Evolutionary conservation across 352 stramenopile genomes (phyloP), one percentile per base, ranked within the genome.

Genomic region (Thraustochytrium striatum): DNA sequence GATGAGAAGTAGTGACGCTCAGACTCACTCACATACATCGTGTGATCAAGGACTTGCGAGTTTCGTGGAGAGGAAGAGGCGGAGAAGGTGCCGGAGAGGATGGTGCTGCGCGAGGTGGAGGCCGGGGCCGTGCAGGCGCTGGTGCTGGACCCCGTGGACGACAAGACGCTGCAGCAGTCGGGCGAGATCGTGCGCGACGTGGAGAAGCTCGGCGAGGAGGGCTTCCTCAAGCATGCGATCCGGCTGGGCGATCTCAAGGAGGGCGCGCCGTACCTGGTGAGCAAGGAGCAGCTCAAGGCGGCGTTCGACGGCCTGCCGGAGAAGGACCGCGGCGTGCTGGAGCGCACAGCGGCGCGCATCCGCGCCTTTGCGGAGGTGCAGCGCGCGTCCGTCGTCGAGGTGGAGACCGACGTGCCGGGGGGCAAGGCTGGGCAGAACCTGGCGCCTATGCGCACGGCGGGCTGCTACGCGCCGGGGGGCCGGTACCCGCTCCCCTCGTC

Each of bases 401-500:
- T 97, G 72, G 85, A 95, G 85, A 90, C 97, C 69, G 84, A 89
- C 82, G 98, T 98, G 87, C 93, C 95, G 2, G 95, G 95, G 57
- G 95, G 95, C 30, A 90, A 93, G 73, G 95, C 94, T 5, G 96
- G 95, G 25, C 96, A 99, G 73, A 92, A 86, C 16, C 86, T 96
- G 38, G 88, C 85, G 78, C 85, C 90, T 89, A 93, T 96, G 72
- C 86, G 75, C 69, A 86, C 90, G 0, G 96, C 95, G 3, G 95
- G 96, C 57, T 99, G 95, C 85, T 99, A 99, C 84, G 96, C 95
- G 1, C 96, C 96, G 2, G 96, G 96, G 52, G 96, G 96, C 41
- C 89, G 95, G 3, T 99, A 99, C 86, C 95, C 95, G 11, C 85
- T 99, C 30, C 95, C 95, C 28, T 98, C 94, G 25, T 98, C 93